Evolutionary conservation across 441 rosid species (phyloP).

Genomic region (Lepidium campestre): DNA sequence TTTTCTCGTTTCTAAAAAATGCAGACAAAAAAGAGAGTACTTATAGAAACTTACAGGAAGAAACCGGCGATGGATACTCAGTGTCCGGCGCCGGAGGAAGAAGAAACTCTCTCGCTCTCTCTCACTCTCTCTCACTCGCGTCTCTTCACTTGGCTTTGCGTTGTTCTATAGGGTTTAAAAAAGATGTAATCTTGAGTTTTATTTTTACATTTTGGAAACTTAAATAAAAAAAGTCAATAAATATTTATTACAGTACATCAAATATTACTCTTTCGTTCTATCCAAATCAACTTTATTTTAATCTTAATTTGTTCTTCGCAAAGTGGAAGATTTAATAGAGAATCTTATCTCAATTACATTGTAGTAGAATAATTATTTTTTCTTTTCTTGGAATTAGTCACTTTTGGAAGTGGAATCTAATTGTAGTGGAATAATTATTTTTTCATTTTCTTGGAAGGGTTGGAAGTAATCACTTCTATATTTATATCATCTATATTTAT

Average conservation of each 20-base stretch:
- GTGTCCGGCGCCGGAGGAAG: constrained; percentile 12
- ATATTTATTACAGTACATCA: no score
- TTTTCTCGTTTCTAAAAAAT: not conserved
- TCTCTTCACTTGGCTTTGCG: not conserved
- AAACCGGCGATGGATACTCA: not conserved
- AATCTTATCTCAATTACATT: not conserved
- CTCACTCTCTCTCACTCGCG: not conserved
- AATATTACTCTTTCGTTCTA: not conserved
- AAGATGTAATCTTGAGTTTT: not conserved
- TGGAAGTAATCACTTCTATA: no score
- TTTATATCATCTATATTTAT: no score
- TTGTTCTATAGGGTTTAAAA: constrained; percentile 1
- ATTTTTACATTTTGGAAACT: not conserved
- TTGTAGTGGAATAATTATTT: no score
- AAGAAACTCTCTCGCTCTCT: not conserved
- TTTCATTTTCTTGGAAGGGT: no score
- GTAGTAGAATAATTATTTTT: not conserved
- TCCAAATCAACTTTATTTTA: not conserved
- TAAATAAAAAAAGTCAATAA: not conserved
- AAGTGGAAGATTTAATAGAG: not conserved
- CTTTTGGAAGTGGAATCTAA: no score
- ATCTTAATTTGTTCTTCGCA: not conserved
- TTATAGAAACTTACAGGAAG: constrained; percentile 1
- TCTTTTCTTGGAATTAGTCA: no score
- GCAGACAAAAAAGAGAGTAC: not conserved